A percentile compares a stretch with the other conserved stretches of the same genome.
phyloP scores from a whole-genome alignment of 495 filamentous ascomycete species.

The Apiosordaria backusii region DNA sequence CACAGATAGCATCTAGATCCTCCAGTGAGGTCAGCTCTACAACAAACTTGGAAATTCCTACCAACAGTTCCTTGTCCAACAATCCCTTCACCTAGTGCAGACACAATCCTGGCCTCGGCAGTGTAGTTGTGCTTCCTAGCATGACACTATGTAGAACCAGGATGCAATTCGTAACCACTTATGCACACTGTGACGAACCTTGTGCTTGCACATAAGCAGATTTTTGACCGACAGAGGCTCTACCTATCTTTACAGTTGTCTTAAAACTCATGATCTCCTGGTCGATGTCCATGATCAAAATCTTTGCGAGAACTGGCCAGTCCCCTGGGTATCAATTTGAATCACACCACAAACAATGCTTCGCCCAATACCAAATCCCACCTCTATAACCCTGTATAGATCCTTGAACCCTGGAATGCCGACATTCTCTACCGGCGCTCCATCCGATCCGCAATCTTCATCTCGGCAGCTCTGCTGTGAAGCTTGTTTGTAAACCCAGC shows the following conservation, averaged over 20 bases:
- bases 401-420: background rate
- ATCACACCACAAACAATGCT: background rate
- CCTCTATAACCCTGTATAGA: background rate
- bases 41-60: background rate
- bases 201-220: background rate
- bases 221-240: background rate
- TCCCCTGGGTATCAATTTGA: background rate
- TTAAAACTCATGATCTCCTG: no score
- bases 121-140: background rate
- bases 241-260: background rate
- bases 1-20: background rate
- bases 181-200: background rate
- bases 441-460: constrained; percentile 47
- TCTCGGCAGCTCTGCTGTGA: constrained; percentile 55
- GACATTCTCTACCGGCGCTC: constrained; percentile 14
- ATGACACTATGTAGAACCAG: background rate
- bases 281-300: no score
- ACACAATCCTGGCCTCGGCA: background rate
- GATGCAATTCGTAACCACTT: background rate
- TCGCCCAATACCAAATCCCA: background rate
- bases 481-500: constrained; percentile 58
- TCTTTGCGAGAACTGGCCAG: background rate
- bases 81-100: background rate
- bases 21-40: background rate
- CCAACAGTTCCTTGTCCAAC: background rate